A percentile compares a stretch with the other conserved stretches of the same genome.
These are phyloP conservation scores for Plectranthus barbatus DNA, from an alignment of 257 asterid species.

Conservation along the genomic window DNA sequence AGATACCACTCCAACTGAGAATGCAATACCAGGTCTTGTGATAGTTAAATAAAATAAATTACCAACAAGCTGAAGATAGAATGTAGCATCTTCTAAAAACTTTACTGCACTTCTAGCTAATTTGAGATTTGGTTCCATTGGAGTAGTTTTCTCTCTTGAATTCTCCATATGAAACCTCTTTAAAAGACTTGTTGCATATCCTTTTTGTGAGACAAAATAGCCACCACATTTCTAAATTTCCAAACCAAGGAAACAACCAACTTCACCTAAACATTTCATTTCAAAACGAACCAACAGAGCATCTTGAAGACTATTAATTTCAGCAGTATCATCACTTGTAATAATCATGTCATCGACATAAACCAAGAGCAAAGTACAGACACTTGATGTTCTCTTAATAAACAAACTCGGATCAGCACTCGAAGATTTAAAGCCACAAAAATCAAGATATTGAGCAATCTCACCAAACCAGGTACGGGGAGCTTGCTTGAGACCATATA, in stretches of 20 bases:
- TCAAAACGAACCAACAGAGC: neutral
- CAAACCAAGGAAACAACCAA: no score
- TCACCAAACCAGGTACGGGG: no score
- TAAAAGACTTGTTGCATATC: slow-evolving; percentile 5
- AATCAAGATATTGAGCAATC: no score
- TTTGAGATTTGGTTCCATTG: no score
- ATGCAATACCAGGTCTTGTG: slow-evolving; percentile 16
- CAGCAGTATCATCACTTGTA: neutral
- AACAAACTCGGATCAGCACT: no score
- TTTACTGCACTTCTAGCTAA: slow-evolving; percentile 11
- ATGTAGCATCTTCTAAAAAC: slow-evolving; percentile 2
- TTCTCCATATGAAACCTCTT: slow-evolving; percentile 14
- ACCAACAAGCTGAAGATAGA: slow-evolving; percentile 16
- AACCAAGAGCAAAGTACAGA: no score
- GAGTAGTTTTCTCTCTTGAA: no score
- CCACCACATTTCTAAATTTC: neutral
- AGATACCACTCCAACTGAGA: slow-evolving; percentile 11
- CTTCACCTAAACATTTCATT: neutral
- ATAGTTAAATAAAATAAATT: slow-evolving; percentile 19
- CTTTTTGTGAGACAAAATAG: no score
- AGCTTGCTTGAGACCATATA: no score
- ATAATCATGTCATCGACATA: no score
- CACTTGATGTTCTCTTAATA: no score
- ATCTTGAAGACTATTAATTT: neutral
- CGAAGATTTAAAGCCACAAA: no score